Evolutionary conservation across 495 filamentous ascomycete genomes (phyloP).

Genomic region (Aspergillus sclerotioniger): DNA sequence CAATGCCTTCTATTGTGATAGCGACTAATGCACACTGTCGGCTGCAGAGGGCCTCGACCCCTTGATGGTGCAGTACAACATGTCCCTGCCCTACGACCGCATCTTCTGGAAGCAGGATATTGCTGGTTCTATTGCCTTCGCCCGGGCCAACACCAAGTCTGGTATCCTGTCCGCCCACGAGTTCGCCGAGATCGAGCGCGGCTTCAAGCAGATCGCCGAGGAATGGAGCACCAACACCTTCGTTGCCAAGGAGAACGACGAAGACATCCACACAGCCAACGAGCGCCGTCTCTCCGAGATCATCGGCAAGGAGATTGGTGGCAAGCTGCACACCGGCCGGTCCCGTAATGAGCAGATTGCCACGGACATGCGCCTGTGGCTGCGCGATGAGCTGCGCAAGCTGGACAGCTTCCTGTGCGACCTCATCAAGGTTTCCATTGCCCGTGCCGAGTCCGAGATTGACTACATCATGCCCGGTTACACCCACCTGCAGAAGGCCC

Average conservation of each 20-base stretch:
- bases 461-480: slow-evolving; percentile 65
- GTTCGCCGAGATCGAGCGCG: slow-evolving; percentile 72
- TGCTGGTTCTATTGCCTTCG: slow-evolving; percentile 78
- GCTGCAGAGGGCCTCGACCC: slow-evolving; percentile 72
- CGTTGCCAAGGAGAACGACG: slow-evolving; percentile 45
- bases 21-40: slow-evolving; percentile 21
- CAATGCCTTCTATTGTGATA: slow-evolving; percentile 10
- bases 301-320: slow-evolving; percentile 80
- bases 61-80: slow-evolving; percentile 87
- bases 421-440: slow-evolving; percentile 69
- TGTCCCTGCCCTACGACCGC: slow-evolving; percentile 81
- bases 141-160: slow-evolving; percentile 74
- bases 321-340: slow-evolving; percentile 91
- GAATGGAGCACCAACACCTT: slow-evolving; percentile 66
- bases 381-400: slow-evolving; percentile 70
- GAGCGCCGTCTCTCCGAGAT: slow-evolving; percentile 88
- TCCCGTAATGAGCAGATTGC: slow-evolving; percentile 93
- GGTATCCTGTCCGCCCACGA: slow-evolving; percentile 74
- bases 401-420: slow-evolving; percentile 68
- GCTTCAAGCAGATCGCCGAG: slow-evolving; percentile 65
- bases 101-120: slow-evolving; percentile 81
- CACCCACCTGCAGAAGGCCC: slow-evolving; percentile 89
- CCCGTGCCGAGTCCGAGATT: slow-evolving; percentile 76
- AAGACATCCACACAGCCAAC: slow-evolving; percentile 89
- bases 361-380: slow-evolving; percentile 91